These are phyloP conservation scores for Meredithiella fracta DNA, from an alignment of 2,329 filamentous ascomycete genomes.

Conservation along the genomic window DNA sequence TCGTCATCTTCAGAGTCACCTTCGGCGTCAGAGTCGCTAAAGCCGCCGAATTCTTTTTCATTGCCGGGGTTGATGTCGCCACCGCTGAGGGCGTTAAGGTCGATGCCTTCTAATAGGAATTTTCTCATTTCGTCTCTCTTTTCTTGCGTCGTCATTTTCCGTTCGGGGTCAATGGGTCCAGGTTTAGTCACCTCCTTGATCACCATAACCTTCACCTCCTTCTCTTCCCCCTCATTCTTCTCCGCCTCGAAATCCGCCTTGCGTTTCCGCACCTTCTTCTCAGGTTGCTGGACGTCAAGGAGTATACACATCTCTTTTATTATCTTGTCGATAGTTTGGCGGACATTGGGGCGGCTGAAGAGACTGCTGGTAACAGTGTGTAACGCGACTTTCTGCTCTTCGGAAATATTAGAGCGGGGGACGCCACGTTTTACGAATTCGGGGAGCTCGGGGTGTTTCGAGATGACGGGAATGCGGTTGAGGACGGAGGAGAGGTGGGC, in stretches of 20 bases:
- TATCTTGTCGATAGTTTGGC: slow-evolving; percentile 32
- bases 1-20: slow-evolving; percentile 17
- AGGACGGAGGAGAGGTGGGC: slow-evolving; percentile 39
- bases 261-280: slow-evolving; percentile 24
- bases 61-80: slow-evolving; percentile 21
- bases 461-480: slow-evolving; percentile 36
- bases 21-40: slow-evolving; percentile 16
- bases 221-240: slow-evolving; percentile 17
- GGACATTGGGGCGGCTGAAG: slow-evolving; percentile 36
- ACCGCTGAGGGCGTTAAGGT: slow-evolving; percentile 13
- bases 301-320: slow-evolving; percentile 32
- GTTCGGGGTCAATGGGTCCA: slow-evolving; percentile 16
- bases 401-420: slow-evolving; percentile 33
- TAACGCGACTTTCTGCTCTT: slow-evolving; percentile 33
- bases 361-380: slow-evolving; percentile 45
- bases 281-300: slow-evolving; percentile 32
- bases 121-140: slow-evolving; percentile 6
- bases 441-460: slow-evolving; percentile 34
- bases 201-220: slow-evolving; percentile 18
- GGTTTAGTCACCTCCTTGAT: slow-evolving; percentile 13
- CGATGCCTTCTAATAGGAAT: slow-evolving; percentile 10
- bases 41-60: slow-evolving; percentile 15
- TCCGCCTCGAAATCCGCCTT: slow-evolving; percentile 17
- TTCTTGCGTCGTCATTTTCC: slow-evolving; percentile 17
- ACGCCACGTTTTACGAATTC: slow-evolving; percentile 30